Evolutionary conservation across 768 basidiomycete genomes (phyloP).

Genomic region (Trametes gibbosa): DNA sequence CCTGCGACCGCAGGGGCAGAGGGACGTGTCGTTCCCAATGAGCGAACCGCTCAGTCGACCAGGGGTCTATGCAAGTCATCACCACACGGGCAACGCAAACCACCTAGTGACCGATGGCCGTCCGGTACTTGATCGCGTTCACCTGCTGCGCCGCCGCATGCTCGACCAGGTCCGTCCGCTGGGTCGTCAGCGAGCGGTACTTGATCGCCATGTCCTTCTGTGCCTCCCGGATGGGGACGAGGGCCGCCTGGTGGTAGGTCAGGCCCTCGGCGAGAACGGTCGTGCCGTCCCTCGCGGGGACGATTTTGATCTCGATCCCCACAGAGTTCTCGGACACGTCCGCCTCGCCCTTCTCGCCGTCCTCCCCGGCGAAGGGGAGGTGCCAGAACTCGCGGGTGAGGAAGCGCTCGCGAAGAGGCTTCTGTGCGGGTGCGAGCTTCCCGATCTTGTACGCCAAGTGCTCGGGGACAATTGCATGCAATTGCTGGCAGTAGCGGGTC

Average conservation of each 20-base stretch:
- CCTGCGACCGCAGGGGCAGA: not conserved
- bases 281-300: constrained; percentile 3
- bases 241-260: constrained; percentile 16
- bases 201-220: constrained; percentile 16
- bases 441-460: constrained; percentile 20
- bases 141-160: constrained; percentile 14
- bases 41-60: not conserved
- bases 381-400: constrained; percentile 15
- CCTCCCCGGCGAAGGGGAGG: constrained; percentile 7
- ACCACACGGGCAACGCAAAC: not conserved
- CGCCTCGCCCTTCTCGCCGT: not conserved
- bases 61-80: not conserved
- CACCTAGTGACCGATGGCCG: not conserved
- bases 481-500: constrained; percentile 21
- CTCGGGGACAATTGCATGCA: constrained; percentile 20
- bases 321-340: not conserved
- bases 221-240: constrained; percentile 18
- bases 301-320: constrained; percentile 8
- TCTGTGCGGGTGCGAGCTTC: constrained; percentile 10
- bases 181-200: constrained; percentile 20
- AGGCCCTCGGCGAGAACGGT: constrained; percentile 18
- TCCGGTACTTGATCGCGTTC: constrained; percentile 16
- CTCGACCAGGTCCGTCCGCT: constrained; percentile 11
- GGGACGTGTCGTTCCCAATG: not conserved
- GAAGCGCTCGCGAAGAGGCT: constrained; percentile 12